Base-by-base conservation (phyloP, 768 basidiomycete species). In the Lepiota venenata region DNA sequence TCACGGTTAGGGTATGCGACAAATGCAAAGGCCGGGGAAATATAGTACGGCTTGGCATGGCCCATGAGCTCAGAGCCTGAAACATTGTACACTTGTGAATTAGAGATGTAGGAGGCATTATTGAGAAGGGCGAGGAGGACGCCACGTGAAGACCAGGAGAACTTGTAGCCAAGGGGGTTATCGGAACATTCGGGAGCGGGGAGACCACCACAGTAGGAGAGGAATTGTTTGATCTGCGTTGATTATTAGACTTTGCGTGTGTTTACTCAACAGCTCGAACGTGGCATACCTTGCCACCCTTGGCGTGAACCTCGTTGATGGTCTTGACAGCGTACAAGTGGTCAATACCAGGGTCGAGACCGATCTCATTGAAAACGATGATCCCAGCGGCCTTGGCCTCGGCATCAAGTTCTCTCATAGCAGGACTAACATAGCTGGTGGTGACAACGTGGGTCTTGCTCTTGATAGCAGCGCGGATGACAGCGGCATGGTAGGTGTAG, bases 121-220 rank as follows among this genome's bases (percentile, higher is more conserved):
- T 98, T 98, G 63, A 94, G 82, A 48, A 98, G 82, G 2, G 97
- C 96, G 61, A 98, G 88, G 52, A 99, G 87, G 41, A 95, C 94
- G 48, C 95, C 96, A 18, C 93, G 88, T 7, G 94, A 91, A 6
- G 93, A 96, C 97, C 97, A 98, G 36, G 93, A 97, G 76, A 99
- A 98, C 70, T 98, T 98, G 84, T 98, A 99, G 10, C 96, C 96
- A 53, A 98, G 87, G 2, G 97, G 94, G 75, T 98, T 99, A 64
- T 86, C 85, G 3, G 93, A 83, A 65, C 88, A 88, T 63, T 92
- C 87, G 6, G 93, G 91, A 0, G 94, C 92, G 45, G 95, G 94
- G 45, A 98, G 88, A 55, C 96, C 96, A 66, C 95, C 94, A 60
- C 96, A 98, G 81, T 93, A 97, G 0, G 91, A 94, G 52, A 88